Base-by-base conservation (phyloP, 306 rosid species). In the Medicago arabica region DNA sequence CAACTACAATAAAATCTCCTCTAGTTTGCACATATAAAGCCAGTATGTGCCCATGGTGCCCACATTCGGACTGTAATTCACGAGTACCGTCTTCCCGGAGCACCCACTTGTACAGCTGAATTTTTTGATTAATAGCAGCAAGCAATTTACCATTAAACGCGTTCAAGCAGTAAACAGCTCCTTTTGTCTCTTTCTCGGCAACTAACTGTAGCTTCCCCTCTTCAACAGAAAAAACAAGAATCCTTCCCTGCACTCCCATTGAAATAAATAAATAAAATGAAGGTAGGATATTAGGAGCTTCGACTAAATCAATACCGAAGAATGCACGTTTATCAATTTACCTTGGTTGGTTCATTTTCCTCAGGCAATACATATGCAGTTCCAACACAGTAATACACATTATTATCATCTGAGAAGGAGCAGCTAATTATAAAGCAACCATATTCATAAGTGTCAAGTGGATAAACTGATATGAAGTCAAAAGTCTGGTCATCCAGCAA, bases 1-100 rank as follows among this genome's bases (percentile, higher is more conserved):
- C 98, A n/a, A 94, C 98, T 58, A 94, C 96, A 7, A 94, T 94
- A 86, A 96, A 96, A 85, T 96, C 99, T 14, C 99, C 99, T 72
- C 99, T 87, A 59, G 99, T 96, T 83, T 96, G 97, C 38, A 92
- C 96, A 55, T 89, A 96, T n/a, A 96, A 96, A 46, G 99, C 99
- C 65, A 96, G 87, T 82, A 96, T 92, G 84, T 96, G 99, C 47
- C 99, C 99, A 40, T 96, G 99, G 80, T 96, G 99, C 75, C 99
- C 99, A 78, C 99, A 96, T 83, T 96, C 99, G 54, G 99, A 96
- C 79, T 96, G 99, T 66, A 96, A 86, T 79, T 96, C 99, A 19
- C 75, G 97, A 69, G 96, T 87, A 70, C 96, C 97, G 44, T 92
- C 99, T 75, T 96, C 99, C 69, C 99, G 93, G 36, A 90, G 98